phyloP scores from a whole-genome alignment of 305 asterid genomes.

The Fraxinus nigra region DNA sequence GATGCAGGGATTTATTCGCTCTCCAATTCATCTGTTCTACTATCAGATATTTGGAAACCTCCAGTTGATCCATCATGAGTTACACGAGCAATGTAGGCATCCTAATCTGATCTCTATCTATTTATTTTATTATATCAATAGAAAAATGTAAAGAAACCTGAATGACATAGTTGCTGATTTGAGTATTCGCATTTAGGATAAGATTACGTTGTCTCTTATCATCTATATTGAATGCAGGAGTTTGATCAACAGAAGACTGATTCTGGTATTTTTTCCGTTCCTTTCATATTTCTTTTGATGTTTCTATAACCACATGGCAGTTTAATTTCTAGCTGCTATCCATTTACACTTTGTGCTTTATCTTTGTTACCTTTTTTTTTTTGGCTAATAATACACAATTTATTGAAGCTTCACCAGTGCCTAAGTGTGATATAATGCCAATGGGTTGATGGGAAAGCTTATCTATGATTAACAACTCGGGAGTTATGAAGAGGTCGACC shows the following conservation, averaged over 20 bases:
- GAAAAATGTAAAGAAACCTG: background rate
- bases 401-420: background rate
- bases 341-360: background rate
- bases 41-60: conserved; percentile 11
- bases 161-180: conserved; percentile 2
- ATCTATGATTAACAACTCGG: background rate
- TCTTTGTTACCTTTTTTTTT: background rate
- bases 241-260: conserved; percentile 50
- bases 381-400: background rate
- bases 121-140: background rate
- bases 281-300: background rate
- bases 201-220: conserved; percentile 15
- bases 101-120: background rate
- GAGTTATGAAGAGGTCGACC: background rate
- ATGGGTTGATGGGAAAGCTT: background rate
- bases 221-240: conserved; percentile 44
- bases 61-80: conserved; percentile 33
- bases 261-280: conserved; percentile 49
- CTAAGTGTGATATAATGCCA: background rate
- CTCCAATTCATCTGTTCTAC: conserved; percentile 12
- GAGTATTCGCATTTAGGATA: background rate
- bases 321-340: background rate
- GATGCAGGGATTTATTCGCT: conserved; percentile 25
- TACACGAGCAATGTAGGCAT: conserved; percentile 35
- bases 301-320: background rate